A percentile compares a stretch with the other conserved stretches of the same genome.
These are phyloP conservation scores for Aspergillus alliaceus DNA, from an alignment of 2,329 filamentous ascomycete species.

Conservation along the genomic window DNA sequence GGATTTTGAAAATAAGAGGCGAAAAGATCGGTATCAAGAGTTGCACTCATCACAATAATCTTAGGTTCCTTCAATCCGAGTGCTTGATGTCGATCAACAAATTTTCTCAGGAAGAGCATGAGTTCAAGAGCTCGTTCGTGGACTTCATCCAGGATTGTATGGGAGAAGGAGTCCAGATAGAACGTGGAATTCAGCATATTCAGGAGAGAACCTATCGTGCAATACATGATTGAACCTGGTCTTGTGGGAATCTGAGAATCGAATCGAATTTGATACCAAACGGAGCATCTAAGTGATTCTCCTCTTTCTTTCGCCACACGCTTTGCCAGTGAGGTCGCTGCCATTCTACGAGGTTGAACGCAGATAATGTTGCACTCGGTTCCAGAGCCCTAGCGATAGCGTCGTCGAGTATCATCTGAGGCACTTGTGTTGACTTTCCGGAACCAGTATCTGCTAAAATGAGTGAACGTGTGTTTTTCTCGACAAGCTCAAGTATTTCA, in stretches of 20 bases:
- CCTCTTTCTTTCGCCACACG: slow-evolving; percentile 50
- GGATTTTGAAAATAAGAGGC: slow-evolving; percentile 43
- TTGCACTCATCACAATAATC: slow-evolving; percentile 52
- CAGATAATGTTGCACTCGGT: slow-evolving; percentile 51
- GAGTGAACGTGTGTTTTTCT: slow-evolving; percentile 45
- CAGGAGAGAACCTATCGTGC: slow-evolving; percentile 52
- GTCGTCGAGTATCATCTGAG: slow-evolving; percentile 56
- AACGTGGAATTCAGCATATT: slow-evolving; percentile 43
- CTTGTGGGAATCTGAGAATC: slow-evolving; percentile 34
- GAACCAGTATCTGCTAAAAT: slow-evolving; percentile 49
- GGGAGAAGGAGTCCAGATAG: slow-evolving; percentile 43
- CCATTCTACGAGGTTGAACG: slow-evolving; percentile 51
- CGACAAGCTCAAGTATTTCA: slow-evolving; percentile 40
- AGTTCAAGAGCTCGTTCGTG: slow-evolving; percentile 48
- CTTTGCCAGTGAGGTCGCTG: slow-evolving; percentile 47
- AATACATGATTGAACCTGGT: slow-evolving; percentile 48
- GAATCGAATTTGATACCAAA: slow-evolving; percentile 51
- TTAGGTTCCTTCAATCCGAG: slow-evolving; percentile 40
- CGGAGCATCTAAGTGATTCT: slow-evolving; percentile 39
- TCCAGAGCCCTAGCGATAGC: slow-evolving; percentile 42
- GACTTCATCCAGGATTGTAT: slow-evolving; percentile 55
- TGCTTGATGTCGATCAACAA: slow-evolving; percentile 35
- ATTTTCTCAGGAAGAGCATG: slow-evolving; percentile 47
- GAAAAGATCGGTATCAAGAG: slow-evolving; percentile 47
- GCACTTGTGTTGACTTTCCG: slow-evolving; percentile 53